These are phyloP conservation scores for Eucommia ulmoides DNA, from an alignment of 257 asterid species.

Conservation along the genomic window DNA sequence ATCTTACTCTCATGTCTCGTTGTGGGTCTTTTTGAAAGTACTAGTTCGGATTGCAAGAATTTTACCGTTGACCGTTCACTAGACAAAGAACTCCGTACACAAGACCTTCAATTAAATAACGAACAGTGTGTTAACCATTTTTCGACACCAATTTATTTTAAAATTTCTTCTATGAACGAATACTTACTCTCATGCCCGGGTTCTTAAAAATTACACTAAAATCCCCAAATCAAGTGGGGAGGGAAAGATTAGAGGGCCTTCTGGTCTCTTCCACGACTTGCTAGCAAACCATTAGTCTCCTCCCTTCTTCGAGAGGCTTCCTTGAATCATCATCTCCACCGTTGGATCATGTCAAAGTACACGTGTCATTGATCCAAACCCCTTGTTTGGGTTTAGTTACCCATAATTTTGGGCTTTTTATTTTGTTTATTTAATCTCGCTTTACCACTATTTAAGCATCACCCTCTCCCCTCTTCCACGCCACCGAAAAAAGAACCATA, in stretches of 20 bases:
- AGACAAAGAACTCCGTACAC: no score
- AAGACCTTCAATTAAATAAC: no score
- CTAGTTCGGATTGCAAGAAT: no score
- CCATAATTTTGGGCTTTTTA: background rate
- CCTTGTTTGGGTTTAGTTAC: background rate
- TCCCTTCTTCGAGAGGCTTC: conserved; percentile 1
- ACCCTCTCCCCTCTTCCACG: background rate
- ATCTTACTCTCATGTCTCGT: no score
- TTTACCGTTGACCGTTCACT: no score
- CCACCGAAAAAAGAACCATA: background rate
- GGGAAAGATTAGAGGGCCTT: background rate
- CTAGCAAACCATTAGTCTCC: background rate
- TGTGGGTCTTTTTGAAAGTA: no score
- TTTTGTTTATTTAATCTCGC: background rate
- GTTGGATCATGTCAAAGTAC: background rate
- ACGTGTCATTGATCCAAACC: conserved; percentile 8
- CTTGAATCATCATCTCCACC: background rate
- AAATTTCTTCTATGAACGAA: no score
- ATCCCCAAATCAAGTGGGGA: no score
- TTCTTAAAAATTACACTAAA: no score
- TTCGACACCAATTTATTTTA: no score
- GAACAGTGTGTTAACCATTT: no score
- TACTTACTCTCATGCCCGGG: no score
- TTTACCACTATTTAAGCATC: conserved; percentile 7
- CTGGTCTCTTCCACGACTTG: background rate